phyloP scores from a whole-genome alignment of 441 rosid species.

The Erysimum pusillum region DNA sequence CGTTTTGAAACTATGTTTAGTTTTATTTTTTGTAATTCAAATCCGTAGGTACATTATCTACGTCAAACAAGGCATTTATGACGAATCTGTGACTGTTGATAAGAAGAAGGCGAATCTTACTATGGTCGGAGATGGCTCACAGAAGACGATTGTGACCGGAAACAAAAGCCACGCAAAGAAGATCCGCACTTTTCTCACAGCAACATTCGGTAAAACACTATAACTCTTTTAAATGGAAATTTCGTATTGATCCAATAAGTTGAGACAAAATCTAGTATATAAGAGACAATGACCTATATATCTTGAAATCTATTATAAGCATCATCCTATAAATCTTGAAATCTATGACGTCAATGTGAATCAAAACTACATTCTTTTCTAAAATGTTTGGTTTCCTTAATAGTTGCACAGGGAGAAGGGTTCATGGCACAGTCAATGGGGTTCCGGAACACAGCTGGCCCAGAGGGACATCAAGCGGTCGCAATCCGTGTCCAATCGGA shows the following conservation, averaged over 20 bases:
- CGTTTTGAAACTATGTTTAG: not conserved
- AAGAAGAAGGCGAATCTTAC: conserved; percentile 67
- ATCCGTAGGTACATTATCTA: conserved; percentile 68
- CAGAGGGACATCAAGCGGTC: conserved; percentile 68
- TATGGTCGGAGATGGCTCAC: conserved; percentile 86
- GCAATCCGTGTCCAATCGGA: conserved; percentile 72
- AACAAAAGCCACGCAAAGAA: conserved; percentile 62
- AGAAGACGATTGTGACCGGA: conserved; percentile 68
- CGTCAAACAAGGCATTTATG: conserved; percentile 69
- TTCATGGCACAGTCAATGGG: conserved; percentile 78
- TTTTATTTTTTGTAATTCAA: conserved; percentile 1
- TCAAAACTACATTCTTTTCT: not conserved
- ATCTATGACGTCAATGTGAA: not conserved
- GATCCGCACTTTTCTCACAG: conserved; percentile 63
- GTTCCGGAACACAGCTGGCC: conserved; percentile 80
- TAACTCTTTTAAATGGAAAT: not conserved
- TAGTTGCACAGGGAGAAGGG: conserved; percentile 65
- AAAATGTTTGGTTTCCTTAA: conserved; percentile 20
- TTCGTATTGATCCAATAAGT: not conserved
- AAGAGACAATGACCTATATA: not conserved
- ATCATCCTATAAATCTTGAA: not conserved
- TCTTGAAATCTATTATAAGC: no score
- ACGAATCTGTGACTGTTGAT: conserved; percentile 61
- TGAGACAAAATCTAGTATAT: not conserved
- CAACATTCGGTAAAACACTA: conserved; percentile 61